Conservation (phyloP, 495 filamentous ascomycete species). For the Cercophora sp. region DNA sequence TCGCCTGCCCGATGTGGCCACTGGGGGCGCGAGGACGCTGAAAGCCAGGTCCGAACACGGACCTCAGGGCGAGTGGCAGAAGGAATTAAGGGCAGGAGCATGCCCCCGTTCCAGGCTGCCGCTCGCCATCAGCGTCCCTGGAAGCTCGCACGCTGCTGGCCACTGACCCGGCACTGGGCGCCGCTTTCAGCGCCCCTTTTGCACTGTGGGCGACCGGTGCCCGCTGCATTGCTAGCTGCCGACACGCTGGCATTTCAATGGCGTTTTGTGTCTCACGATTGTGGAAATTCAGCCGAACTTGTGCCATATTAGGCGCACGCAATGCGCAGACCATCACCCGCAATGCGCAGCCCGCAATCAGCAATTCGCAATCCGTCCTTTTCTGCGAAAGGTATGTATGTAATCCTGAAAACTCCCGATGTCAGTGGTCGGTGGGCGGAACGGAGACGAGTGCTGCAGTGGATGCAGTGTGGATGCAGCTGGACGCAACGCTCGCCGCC, state of each 20-base stretch:
- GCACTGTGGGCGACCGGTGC: not conserved
- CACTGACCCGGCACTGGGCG: too few relatives aligned
- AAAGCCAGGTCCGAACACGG: constrained; percentile 10
- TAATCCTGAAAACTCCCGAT: not conserved
- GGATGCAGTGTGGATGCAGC: not conserved
- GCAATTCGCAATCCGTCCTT: not conserved
- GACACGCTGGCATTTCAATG: not conserved
- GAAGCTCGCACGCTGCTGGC: too few relatives aligned
- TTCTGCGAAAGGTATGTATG: not conserved
- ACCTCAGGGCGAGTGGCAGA: not conserved
- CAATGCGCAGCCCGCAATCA: not conserved
- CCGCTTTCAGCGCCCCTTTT: too few relatives aligned
- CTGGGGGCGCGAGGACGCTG: not conserved
- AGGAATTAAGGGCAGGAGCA: not conserved
- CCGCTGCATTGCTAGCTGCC: not conserved
- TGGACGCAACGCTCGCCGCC: not conserved
- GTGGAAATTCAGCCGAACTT: constrained; percentile 13
- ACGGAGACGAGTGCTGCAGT: not conserved
- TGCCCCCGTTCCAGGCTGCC: not conserved
- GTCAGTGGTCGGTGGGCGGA: too few relatives aligned
- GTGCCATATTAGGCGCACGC: constrained; percentile 7
- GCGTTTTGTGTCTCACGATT: constrained; percentile 1
- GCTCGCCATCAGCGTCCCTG: too few relatives aligned
- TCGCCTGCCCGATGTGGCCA: constrained; percentile 2
- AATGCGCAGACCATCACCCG: not conserved